Evolutionary conservation across 768 basidiomycete genomes (phyloP).

Genomic region (Russula vinacea): DNA sequence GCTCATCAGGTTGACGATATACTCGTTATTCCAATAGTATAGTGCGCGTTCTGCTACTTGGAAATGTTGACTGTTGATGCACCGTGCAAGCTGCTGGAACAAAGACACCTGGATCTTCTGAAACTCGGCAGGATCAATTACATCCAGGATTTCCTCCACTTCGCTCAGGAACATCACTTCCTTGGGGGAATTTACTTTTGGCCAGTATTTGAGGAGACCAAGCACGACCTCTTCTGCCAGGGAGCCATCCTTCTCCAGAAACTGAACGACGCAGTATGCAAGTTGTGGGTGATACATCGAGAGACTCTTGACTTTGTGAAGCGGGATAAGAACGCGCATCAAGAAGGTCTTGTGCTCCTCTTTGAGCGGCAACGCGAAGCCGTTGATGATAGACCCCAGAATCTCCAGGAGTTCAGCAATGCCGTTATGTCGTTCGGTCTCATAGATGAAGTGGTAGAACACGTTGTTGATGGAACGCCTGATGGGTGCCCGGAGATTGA

Average conservation of each 20-base stretch:
- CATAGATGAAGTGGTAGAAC: constrained; percentile 98
- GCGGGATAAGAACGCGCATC: constrained; percentile 86
- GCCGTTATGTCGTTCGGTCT: constrained; percentile 98
- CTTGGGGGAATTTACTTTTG: constrained; percentile 98
- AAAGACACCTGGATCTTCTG: constrained; percentile 90
- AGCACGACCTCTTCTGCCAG: constrained; percentile 95
- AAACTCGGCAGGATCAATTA: constrained; percentile 95
- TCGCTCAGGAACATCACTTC: constrained; percentile 99
- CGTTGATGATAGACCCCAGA: constrained; percentile 98
- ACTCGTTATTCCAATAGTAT: constrained; percentile 99
- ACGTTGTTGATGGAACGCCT: constrained; percentile 99
- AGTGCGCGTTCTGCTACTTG: constrained; percentile 97
- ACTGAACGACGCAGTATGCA: constrained; percentile 98
- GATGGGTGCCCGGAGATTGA: constrained; percentile 97
- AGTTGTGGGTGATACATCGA: constrained; percentile 98
- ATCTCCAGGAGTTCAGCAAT: constrained; percentile 98
- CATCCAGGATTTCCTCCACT: constrained; percentile 97
- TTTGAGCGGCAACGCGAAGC: constrained; percentile 95
- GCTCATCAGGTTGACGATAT: constrained; percentile 98
- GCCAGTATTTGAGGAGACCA: constrained; percentile 97
- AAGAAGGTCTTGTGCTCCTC: constrained; percentile 99
- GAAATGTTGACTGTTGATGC: constrained; percentile 99
- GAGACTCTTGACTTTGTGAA: constrained; percentile 98
- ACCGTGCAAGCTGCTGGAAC: constrained; percentile 91
- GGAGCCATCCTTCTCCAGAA: constrained; percentile 90